Percentiles rank a stretch among this genome's conserved stretches.
Evolutionary conservation across 2,329 filamentous ascomycete genomes (phyloP).

Genomic region (Stylonectria norvegica): DNA sequence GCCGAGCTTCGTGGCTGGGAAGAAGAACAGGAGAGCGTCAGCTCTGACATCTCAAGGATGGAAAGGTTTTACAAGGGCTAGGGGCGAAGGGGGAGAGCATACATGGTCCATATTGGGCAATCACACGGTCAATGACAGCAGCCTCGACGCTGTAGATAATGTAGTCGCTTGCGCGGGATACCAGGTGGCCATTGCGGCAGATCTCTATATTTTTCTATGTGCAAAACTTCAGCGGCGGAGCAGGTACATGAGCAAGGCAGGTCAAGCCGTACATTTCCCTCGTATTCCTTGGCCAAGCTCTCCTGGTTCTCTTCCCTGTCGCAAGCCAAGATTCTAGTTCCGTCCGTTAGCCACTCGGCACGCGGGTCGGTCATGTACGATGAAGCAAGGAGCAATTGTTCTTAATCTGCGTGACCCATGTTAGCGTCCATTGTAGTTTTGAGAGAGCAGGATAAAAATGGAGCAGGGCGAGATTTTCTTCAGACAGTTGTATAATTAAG

Average conservation of each 20-base stretch:
- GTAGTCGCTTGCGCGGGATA: constrained; percentile 94
- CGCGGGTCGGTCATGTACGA: constrained; percentile 1
- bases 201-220: constrained; percentile 75
- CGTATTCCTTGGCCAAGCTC: constrained; percentile 74
- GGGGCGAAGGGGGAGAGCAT: constrained; percentile 33
- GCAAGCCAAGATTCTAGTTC: constrained; percentile 83
- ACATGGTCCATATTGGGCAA: constrained; percentile 89
- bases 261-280: constrained; percentile 67
- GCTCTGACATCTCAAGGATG: background rate
- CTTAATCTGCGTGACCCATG: constrained; percentile 19
- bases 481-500: constrained; percentile 81
- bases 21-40: constrained; percentile 4
- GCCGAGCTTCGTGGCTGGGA: constrained; percentile 81
- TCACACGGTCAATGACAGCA: constrained; percentile 81
- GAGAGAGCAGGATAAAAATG: constrained; percentile 1
- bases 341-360: constrained; percentile 30
- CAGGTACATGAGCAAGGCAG: constrained; percentile 26
- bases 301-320: constrained; percentile 89
- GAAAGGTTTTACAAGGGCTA: constrained; percentile 10
- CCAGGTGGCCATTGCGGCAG: constrained; percentile 88
- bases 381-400: too few species aligned
- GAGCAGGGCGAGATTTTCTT: constrained; percentile 39
- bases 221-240: constrained; percentile 47
- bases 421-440: constrained; percentile 20
- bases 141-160: constrained; percentile 99